Evolutionary conservation across 2,329 filamentous ascomycete species (phyloP).

Genomic region (Verticillium longisporum): DNA sequence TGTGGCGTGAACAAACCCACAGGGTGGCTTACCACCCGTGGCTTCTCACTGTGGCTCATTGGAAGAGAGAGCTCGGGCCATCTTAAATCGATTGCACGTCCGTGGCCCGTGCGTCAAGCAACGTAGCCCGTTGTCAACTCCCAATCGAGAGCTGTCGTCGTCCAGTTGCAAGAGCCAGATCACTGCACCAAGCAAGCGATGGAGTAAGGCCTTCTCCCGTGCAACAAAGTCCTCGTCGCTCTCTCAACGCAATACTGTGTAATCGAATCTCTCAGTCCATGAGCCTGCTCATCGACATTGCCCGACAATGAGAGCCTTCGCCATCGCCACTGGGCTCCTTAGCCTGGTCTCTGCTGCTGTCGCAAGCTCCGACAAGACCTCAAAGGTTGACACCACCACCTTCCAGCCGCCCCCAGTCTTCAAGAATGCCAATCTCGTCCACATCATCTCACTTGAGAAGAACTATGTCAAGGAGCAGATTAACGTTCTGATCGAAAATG

Average conservation of each 20-base stretch:
- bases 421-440: conserved; percentile 87
- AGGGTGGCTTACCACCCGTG: not conserved
- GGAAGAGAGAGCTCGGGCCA: not conserved
- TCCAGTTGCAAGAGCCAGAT: conserved; percentile 12
- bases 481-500: conserved; percentile 92
- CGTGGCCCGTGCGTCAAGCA: not conserved
- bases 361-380: conserved; percentile 29
- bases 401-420: conserved; percentile 89
- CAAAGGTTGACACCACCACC: conserved; percentile 51
- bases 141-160: not conserved
- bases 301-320: conserved; percentile 38
- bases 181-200: conserved; percentile 9
- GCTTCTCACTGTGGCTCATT: not conserved
- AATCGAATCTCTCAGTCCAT: conserved; percentile 16
- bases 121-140: not conserved
- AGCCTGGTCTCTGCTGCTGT: conserved; percentile 47
- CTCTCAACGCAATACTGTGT: conserved; percentile 5
- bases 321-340: conserved; percentile 50
- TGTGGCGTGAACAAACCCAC: not conserved
- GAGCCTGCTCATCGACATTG: conserved; percentile 14
- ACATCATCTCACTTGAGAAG: conserved; percentile 88
- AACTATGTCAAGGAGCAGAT: conserved; percentile 82
- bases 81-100: not conserved
- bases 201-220: conserved; percentile 10
- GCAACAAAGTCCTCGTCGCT: conserved; percentile 6